These are phyloP conservation scores for Phytophthora hybrid DNA, from an alignment of 352 stramenopile species.

Conservation along the genomic window DNA sequence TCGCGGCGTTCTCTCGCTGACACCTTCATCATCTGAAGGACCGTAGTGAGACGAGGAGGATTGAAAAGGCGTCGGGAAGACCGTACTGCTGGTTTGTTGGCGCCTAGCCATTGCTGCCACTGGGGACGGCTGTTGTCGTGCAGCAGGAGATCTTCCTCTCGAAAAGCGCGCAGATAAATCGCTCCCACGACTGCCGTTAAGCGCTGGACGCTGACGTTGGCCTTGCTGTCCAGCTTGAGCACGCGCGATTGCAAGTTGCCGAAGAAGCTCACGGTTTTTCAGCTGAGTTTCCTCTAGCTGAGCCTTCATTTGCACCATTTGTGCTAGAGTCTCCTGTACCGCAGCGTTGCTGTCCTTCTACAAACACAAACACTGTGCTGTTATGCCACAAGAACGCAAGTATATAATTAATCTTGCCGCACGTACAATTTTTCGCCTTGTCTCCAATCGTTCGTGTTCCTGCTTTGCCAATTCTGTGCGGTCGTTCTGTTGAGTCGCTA, in stretches of 20 bases:
- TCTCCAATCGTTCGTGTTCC: conserved; percentile 52
- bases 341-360: conserved; percentile 64
- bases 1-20: conserved; percentile 8
- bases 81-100: conserved; percentile 18
- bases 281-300: conserved; percentile 72
- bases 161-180: conserved; percentile 22
- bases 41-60: conserved; percentile 37
- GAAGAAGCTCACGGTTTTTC: conserved; percentile 80
- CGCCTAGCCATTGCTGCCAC: conserved; percentile 1
- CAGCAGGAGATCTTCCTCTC: conserved; percentile 19
- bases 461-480: conserved; percentile 22
- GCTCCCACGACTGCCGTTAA: conserved; percentile 16
- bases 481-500: conserved; percentile 28
- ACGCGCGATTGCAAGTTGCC: conserved; percentile 73
- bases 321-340: conserved; percentile 61
- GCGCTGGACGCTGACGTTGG: conserved; percentile 16
- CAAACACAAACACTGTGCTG: background rate
- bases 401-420: background rate
- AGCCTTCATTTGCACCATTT: conserved; percentile 67
- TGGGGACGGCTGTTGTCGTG: conserved; percentile 11
- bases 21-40: conserved; percentile 44
- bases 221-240: conserved; percentile 43
- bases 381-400: background rate
- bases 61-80: conserved; percentile 34
- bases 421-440: conserved; percentile 49